These are phyloP conservation scores for Nannizzia gypsea DNA, from an alignment of 2,329 filamentous ascomycete species.

Conservation along the genomic window DNA sequence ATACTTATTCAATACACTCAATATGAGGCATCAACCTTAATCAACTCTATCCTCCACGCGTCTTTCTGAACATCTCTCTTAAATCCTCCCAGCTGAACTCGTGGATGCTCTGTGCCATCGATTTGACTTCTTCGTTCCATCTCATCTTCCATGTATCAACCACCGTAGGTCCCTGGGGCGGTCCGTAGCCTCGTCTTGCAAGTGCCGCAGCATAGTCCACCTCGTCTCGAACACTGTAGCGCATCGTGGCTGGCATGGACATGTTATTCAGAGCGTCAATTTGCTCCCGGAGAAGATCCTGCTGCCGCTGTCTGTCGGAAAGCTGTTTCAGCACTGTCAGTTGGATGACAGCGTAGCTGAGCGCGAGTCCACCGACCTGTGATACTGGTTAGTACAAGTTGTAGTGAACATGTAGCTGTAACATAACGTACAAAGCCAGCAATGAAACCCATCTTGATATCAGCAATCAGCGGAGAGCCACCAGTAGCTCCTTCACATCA, in stretches of 20 bases:
- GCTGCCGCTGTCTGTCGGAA: slow-evolving; percentile 47
- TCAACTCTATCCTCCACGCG: neutral
- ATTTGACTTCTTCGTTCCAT: slow-evolving; percentile 65
- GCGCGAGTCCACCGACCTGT: slow-evolving; percentile 62
- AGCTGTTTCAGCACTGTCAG: slow-evolving; percentile 59
- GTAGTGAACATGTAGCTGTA: slow-evolving; percentile 4
- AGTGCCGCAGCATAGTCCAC: slow-evolving; percentile 9
- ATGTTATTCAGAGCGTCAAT: slow-evolving; percentile 32
- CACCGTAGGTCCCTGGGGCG: slow-evolving; percentile 25
- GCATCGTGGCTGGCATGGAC: slow-evolving; percentile 15
- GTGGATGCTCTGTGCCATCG: slow-evolving; percentile 54
- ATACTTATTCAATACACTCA: no score
- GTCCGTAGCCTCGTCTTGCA: slow-evolving; percentile 13
- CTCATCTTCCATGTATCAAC: slow-evolving; percentile 60
- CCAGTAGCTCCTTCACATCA: neutral
- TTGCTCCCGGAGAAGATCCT: slow-evolving; percentile 34
- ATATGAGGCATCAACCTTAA: no score
- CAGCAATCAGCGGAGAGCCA: neutral
- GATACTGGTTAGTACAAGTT: slow-evolving; percentile 1
- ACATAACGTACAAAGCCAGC: slow-evolving; percentile 56
- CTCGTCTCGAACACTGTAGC: neutral
- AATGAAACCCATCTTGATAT: slow-evolving; percentile 54
- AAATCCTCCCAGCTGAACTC: slow-evolving; percentile 53
- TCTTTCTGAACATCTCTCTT: slow-evolving; percentile 26
- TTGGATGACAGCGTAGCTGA: slow-evolving; percentile 63